phyloP scores from a whole-genome alignment of 1,284 basidiomycete species.

The Puccinia novopanici region DNA sequence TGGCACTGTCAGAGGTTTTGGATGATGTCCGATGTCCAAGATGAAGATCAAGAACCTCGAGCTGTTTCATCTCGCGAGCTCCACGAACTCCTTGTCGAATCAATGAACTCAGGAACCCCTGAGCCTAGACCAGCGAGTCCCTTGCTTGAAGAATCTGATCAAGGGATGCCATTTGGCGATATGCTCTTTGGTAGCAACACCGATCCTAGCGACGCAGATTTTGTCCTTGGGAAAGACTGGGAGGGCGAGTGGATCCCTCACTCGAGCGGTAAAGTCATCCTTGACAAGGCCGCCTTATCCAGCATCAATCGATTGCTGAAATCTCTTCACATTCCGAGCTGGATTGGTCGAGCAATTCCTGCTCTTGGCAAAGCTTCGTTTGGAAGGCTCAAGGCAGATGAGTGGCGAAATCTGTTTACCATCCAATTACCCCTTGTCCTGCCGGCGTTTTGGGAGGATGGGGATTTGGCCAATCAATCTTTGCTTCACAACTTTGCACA shows the following conservation, averaged over 20 bases:
- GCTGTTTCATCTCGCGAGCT: constrained; percentile 11
- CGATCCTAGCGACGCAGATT: constrained; percentile 1
- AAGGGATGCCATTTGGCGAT: background rate
- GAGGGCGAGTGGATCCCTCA: constrained; percentile 14
- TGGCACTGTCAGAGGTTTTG: too few species aligned
- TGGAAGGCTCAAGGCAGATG: constrained; percentile 31
- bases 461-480: background rate
- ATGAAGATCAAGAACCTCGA: constrained; percentile 1
- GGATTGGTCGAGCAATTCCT: constrained; percentile 28
- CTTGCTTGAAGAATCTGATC: background rate
- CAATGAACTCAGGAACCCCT: background rate
- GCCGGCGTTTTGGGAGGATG: background rate
- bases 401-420: too few species aligned
- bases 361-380: constrained; percentile 40
- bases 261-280: background rate
- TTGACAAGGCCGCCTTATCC: constrained; percentile 7
- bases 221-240: constrained; percentile 25
- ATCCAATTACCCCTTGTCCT: constrained; percentile 22
- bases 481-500: too few species aligned
- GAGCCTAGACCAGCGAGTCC: background rate
- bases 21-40: constrained; percentile 28
- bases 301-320: constrained; percentile 11
- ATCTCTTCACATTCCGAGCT: constrained; percentile 18
- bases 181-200: constrained; percentile 5
- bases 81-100: background rate